Evolutionary conservation across 176 grass and related monocot genomes (phyloP).

Genomic region (Poa annua): DNA sequence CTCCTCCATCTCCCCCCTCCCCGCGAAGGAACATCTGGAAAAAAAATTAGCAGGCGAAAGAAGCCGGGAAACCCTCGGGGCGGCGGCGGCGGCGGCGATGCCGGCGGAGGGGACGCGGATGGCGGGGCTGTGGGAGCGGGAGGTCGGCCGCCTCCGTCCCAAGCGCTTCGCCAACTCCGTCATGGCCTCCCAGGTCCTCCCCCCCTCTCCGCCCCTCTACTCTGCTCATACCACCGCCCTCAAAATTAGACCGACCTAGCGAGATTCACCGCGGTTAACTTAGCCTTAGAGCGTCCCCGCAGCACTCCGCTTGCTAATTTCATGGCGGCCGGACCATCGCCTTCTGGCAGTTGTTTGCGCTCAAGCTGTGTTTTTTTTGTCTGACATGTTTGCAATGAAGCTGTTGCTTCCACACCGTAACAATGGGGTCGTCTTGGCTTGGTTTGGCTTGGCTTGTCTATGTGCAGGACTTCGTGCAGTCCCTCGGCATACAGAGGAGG

Average conservation of each 20-base stretch:
- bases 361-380: neutral
- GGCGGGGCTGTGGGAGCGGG: slow-evolving; percentile 53
- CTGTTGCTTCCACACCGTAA: neutral
- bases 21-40: neutral
- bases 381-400: neutral
- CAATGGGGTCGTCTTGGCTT: slow-evolving; percentile 13
- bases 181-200: slow-evolving; percentile 50
- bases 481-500: slow-evolving; percentile 55
- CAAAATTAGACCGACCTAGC: neutral
- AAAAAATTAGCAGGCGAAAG: neutral
- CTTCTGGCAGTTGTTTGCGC: neutral
- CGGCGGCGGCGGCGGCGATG: slow-evolving; percentile 34
- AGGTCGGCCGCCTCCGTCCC: slow-evolving; percentile 53
- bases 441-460: neutral
- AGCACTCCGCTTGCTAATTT: neutral
- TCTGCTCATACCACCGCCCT: neutral
- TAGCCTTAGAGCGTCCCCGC: neutral
- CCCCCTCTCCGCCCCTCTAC: neutral
- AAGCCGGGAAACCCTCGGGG: slow-evolving; percentile 35
- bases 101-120: slow-evolving; percentile 41
- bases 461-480: slow-evolving; percentile 57
- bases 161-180: slow-evolving; percentile 51
- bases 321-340: neutral
- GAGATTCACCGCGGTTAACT: neutral
- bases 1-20: neutral